Base-by-base conservation (phyloP, 306 rosid genomes). In the Medicago arabica region DNA sequence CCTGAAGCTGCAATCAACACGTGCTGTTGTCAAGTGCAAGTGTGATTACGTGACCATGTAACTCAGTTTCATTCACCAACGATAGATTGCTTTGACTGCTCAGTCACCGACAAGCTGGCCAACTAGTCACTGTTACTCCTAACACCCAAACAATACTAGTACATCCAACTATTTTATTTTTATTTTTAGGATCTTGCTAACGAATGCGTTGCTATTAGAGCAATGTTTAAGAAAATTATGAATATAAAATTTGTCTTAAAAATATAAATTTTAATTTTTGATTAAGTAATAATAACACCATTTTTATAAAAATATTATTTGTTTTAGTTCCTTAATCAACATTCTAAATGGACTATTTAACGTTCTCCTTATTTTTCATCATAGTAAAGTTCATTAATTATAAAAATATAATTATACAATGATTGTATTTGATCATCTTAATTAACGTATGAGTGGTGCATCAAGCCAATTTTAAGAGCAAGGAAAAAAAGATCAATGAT, bases 1-100 rank as follows among this genome's bases (percentile, higher is more conserved):
- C 92, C 87, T 76, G n/a, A 76, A 55, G 91, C 83, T 83, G 91
- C 86, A 17, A 84, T 78, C 76, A 88, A 88, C 97, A 89, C 97
- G 97, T 89, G 98, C 79, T 46, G 2, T 9, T 89, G 98, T 93
- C 93, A 77, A 51, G 64, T n/a, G 8, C 2, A 2, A 9, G 6
- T 23, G 66, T 53, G 84, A 59, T 84, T 85, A 89, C 89, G 91
- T 91, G 91, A 87, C 68, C 55, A 80, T 80, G 84, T 9, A 19
- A 71, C 81, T 77, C 79, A 84, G 44, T 62, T 61, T 21, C 75
- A 78, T 67, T 75, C 73, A 46, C 58, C 82, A 66, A 31, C 47
- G 28, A 21, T 57, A 17, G 17, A 17, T 62, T 21, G 63, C 73
- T 82, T 88, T 84, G 93, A 89, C 88, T 67, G 77, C 81, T 78